These are phyloP conservation scores for Scheffersomyces quercinus DNA, from an alignment of 1,139 yeast genomes.

Conservation along the genomic window DNA sequence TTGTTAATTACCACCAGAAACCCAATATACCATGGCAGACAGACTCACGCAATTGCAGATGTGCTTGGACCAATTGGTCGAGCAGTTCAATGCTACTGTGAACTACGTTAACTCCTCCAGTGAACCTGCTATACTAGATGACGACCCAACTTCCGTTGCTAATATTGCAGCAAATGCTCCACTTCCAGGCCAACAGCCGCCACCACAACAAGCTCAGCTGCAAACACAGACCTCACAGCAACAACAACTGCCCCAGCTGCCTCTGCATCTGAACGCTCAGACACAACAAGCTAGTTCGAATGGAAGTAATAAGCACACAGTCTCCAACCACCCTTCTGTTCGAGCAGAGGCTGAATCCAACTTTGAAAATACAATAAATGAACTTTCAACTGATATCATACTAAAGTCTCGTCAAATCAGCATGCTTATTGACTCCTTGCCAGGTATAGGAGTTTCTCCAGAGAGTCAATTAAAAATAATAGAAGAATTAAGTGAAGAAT, in stretches of 20 bases:
- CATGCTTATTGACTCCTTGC: slow-evolving; percentile 81
- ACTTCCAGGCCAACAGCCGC: slow-evolving; percentile 49
- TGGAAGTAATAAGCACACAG: slow-evolving; percentile 26
- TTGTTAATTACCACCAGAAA: background rate
- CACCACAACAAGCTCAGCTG: slow-evolving; percentile 15
- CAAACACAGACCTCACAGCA: slow-evolving; percentile 15
- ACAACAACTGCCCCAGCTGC: background rate
- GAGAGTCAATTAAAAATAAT: slow-evolving; percentile 70
- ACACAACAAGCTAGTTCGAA: slow-evolving; percentile 28
- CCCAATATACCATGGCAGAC: slow-evolving; percentile 59
- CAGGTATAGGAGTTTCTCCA: slow-evolving; percentile 89
- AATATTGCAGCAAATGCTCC: slow-evolving; percentile 49
- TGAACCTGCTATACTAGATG: slow-evolving; percentile 41
- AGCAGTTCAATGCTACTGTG: slow-evolving; percentile 88
- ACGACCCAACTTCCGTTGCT: slow-evolving; percentile 37
- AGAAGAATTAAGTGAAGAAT: slow-evolving; percentile 60
- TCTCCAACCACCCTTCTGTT: slow-evolving; percentile 17
- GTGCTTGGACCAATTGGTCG: slow-evolving; percentile 87
- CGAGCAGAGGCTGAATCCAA: slow-evolving; percentile 20
- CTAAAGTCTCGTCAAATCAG: slow-evolving; percentile 84
- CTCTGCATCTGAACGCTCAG: slow-evolving; percentile 3
- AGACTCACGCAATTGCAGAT: slow-evolving; percentile 89
- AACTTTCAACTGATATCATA: slow-evolving; percentile 79
- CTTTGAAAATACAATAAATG: slow-evolving; percentile 63
- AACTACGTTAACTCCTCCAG: slow-evolving; percentile 69